These are phyloP conservation scores for Aspergillus jensenii DNA, from an alignment of 2,329 filamentous ascomycete species.

Conservation along the genomic window DNA sequence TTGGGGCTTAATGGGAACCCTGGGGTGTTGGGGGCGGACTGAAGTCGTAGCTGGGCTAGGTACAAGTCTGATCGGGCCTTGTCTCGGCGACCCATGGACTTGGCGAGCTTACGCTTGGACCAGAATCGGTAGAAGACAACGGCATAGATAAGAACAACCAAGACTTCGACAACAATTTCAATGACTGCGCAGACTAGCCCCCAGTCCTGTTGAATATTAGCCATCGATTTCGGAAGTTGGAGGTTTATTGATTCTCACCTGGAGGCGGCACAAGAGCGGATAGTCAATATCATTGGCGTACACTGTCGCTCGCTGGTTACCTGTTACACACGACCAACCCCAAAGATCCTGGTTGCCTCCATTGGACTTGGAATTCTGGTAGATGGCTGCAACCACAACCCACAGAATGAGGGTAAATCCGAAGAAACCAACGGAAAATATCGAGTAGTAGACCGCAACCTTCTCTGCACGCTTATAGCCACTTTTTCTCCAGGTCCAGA, in stretches of 20 bases:
- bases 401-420: constrained; percentile 91
- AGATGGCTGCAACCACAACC: constrained; percentile 78
- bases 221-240: background rate
- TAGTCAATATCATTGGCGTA: constrained; percentile 84
- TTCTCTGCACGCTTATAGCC: constrained; percentile 90
- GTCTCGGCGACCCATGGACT: constrained; percentile 95
- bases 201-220: constrained; percentile 69
- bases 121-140: constrained; percentile 97
- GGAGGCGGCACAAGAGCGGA: constrained; percentile 83
- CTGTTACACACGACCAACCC: constrained; percentile 88
- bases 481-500: constrained; percentile 82
- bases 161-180: constrained; percentile 87
- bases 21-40: constrained; percentile 93
- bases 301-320: constrained; percentile 76
- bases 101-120: constrained; percentile 90
- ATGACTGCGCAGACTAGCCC: constrained; percentile 94
- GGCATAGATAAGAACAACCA: constrained; percentile 89
- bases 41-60: constrained; percentile 77
- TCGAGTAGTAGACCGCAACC: constrained; percentile 89
- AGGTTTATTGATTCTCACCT: constrained; percentile 51
- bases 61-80: constrained; percentile 92
- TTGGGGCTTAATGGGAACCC: constrained; percentile 73
- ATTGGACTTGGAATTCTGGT: constrained; percentile 75
- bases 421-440: constrained; percentile 92
- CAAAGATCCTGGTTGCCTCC: constrained; percentile 84